Percentiles rank a stretch among this genome's conserved stretches.
These are phyloP conservation scores for Parascedosporium putredinis DNA, from an alignment of 2,329 filamentous ascomycete species.

Conservation along the genomic window DNA sequence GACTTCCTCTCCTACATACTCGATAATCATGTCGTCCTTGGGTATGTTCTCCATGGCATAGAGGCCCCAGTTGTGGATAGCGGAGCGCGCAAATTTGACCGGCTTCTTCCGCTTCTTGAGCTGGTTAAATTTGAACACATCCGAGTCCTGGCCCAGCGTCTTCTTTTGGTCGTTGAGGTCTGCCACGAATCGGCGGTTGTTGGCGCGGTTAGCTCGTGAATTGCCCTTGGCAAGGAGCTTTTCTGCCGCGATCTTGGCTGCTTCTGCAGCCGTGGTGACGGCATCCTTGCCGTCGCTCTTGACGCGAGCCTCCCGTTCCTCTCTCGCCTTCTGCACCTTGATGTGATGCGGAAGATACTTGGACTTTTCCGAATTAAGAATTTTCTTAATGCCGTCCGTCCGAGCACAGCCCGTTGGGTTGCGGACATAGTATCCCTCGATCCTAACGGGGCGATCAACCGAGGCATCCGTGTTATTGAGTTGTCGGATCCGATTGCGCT, in stretches of 20 bases:
- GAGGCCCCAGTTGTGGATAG: slow-evolving; percentile 97
- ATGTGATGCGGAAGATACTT: slow-evolving; percentile 97
- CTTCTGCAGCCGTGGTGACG: slow-evolving; percentile 55
- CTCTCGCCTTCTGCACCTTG: slow-evolving; percentile 82
- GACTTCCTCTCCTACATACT: slow-evolving; percentile 97
- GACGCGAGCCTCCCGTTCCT: slow-evolving; percentile 73
- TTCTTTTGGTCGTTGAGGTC: slow-evolving; percentile 95
- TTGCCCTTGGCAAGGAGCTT: slow-evolving; percentile 79
- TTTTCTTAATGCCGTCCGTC: slow-evolving; percentile 90
- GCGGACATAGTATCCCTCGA: slow-evolving; percentile 67
- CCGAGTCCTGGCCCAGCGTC: slow-evolving; percentile 70
- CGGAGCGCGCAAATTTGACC: slow-evolving; percentile 92
- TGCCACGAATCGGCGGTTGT: slow-evolving; percentile 87
- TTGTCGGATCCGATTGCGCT: slow-evolving; percentile 42
- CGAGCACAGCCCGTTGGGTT: slow-evolving; percentile 78
- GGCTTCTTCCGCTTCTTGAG: slow-evolving; percentile 99
- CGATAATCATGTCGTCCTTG: slow-evolving; percentile 98
- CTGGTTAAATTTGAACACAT: slow-evolving; percentile 95
- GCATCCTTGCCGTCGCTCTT: slow-evolving; percentile 58
- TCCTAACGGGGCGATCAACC: slow-evolving; percentile 27
- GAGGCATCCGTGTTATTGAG: slow-evolving; percentile 33
- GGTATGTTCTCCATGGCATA: slow-evolving; percentile 97
- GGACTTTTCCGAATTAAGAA: slow-evolving; percentile 93
- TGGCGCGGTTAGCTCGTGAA: slow-evolving; percentile 86
- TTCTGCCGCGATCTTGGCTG: slow-evolving; percentile 63